Evolutionary conservation across 208 protist genomes (phyloP).

Genomic region (Crithidia mellificae): DNA sequence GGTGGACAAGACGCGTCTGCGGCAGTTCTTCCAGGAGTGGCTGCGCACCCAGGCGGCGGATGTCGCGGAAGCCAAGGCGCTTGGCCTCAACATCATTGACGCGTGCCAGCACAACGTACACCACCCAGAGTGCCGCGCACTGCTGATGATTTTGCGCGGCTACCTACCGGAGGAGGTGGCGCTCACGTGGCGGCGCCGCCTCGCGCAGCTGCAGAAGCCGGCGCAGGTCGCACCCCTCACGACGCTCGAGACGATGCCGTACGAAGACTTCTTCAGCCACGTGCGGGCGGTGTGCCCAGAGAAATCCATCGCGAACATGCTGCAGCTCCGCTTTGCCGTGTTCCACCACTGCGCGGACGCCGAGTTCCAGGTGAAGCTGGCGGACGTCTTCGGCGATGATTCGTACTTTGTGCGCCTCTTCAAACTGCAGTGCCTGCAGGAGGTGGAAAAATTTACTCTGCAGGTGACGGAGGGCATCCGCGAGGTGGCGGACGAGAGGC

Average conservation of each 20-base stretch:
- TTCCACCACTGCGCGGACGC: constrained; percentile 20
- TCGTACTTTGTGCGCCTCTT: constrained; percentile 73
- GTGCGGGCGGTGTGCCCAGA: constrained; percentile 68
- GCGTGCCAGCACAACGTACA: constrained; percentile 61
- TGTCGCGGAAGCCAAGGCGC: constrained; percentile 38
- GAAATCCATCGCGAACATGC: constrained; percentile 69
- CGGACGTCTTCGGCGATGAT: constrained; percentile 28
- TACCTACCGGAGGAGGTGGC: constrained; percentile 75
- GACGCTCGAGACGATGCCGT: constrained; percentile 28
- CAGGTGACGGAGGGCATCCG: constrained; percentile 70
- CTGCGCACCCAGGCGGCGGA: constrained; percentile 52
- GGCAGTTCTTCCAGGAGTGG: constrained; percentile 69
- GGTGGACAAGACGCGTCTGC: constrained; percentile 29
- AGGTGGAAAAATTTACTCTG: constrained; percentile 82
- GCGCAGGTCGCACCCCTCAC: constrained; percentile 7
- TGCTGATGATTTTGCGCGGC: constrained; percentile 57
- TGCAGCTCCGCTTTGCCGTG: constrained; percentile 71
- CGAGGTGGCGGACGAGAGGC: constrained; percentile 37
- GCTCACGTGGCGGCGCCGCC: constrained; percentile 39
- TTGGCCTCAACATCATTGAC: constrained; percentile 73
- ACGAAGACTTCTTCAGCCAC: constrained; percentile 38
- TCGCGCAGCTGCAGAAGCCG: constrained; percentile 35
- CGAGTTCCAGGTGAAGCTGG: constrained; percentile 20
- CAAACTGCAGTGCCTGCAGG: constrained; percentile 64
- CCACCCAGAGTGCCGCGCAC: constrained; percentile 68